These are phyloP conservation scores for Stagonosporopsis rhizophila DNA, from an alignment of 2,329 filamentous ascomycete genomes.

Conservation along the genomic window DNA sequence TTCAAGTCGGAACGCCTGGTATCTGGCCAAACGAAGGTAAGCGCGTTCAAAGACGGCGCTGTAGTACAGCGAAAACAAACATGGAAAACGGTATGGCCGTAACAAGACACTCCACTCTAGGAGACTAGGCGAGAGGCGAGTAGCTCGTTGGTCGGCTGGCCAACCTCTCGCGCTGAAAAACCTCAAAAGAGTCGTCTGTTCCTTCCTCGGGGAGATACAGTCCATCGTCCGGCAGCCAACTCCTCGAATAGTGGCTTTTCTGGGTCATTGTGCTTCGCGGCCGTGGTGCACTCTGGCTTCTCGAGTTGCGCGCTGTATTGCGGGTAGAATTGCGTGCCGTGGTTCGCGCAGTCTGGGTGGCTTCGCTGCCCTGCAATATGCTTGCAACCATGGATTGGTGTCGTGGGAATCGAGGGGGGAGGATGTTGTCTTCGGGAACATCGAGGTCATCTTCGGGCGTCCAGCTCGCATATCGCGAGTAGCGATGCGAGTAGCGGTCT, in stretches of 20 bases:
- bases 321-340: constrained; percentile 6
- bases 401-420: constrained; percentile 3
- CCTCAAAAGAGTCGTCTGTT: constrained; percentile 25
- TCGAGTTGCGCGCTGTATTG: constrained; percentile 4
- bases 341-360: constrained; percentile 9
- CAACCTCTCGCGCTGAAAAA: constrained; percentile 22
- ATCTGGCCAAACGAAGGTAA: constrained; percentile 9
- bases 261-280: constrained; percentile 25
- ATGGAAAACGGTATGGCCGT: not conserved
- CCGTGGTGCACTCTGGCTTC: constrained; percentile 6
- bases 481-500: constrained; percentile 16
- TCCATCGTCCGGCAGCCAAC: constrained; percentile 36
- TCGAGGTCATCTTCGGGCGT: constrained; percentile 12
- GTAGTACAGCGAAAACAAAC: not conserved
- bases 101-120: not conserved
- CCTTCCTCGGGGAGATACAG: constrained; percentile 34
- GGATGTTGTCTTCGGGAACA: constrained; percentile 2
- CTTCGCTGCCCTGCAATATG: constrained; percentile 13
- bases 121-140: constrained; percentile 26
- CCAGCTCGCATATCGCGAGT: constrained; percentile 14
- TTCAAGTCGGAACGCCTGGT: constrained; percentile 23
- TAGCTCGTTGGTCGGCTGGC: constrained; percentile 31
- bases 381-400: constrained; percentile 17
- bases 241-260: constrained; percentile 26
- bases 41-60: constrained; percentile 15